Percentiles rank a stretch among this genome's conserved stretches.
These are phyloP conservation scores for Paulownia fortunei DNA, from an alignment of 257 asterid genomes.

Conservation along the genomic window DNA sequence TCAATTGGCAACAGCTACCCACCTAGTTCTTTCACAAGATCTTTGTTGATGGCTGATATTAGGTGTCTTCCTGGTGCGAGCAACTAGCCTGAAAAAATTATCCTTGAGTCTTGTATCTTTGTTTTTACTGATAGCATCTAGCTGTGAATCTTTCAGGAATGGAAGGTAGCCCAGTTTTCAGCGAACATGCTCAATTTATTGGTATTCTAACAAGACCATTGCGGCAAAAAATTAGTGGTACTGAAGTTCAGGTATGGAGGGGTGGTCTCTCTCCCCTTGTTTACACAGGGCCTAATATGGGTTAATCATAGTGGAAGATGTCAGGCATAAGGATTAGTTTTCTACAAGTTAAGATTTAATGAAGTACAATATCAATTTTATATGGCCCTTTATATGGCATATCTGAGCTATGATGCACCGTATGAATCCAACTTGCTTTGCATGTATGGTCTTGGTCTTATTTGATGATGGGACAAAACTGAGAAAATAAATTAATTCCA, in stretches of 20 bases:
- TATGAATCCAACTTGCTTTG: background rate
- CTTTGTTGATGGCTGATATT: slow-evolving; percentile 91
- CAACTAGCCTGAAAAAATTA: slow-evolving; percentile 34
- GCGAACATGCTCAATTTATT: slow-evolving; percentile 69
- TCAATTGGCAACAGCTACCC: slow-evolving; percentile 90
- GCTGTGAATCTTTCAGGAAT: slow-evolving; percentile 69
- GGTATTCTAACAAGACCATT: slow-evolving; percentile 88
- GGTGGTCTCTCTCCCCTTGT: slow-evolving; percentile 23
- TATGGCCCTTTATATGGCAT: background rate
- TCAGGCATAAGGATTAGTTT: slow-evolving; percentile 6
- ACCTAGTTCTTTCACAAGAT: slow-evolving; percentile 59
- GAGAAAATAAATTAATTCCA: background rate
- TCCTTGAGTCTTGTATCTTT: slow-evolving; percentile 34
- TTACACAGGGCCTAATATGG: slow-evolving; percentile 13
- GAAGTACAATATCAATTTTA: slow-evolving; percentile 1
- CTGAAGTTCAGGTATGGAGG: slow-evolving; percentile 86
- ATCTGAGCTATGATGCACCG: background rate
- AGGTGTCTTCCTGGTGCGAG: slow-evolving; percentile 96
- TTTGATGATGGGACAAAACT: background rate
- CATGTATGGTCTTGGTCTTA: slow-evolving; percentile 1
- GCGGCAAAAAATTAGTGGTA: slow-evolving; percentile 82
- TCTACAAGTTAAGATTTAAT: slow-evolving; percentile 1
- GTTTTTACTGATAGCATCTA: slow-evolving; percentile 37
- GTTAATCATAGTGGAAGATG: slow-evolving; percentile 21
- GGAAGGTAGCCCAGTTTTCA: slow-evolving; percentile 98